Percentiles rank a stretch among this genome's conserved stretches.
Conservation (phyloP, 768 basidiomycete species). For the Daedaleopsis nitida region DNA sequence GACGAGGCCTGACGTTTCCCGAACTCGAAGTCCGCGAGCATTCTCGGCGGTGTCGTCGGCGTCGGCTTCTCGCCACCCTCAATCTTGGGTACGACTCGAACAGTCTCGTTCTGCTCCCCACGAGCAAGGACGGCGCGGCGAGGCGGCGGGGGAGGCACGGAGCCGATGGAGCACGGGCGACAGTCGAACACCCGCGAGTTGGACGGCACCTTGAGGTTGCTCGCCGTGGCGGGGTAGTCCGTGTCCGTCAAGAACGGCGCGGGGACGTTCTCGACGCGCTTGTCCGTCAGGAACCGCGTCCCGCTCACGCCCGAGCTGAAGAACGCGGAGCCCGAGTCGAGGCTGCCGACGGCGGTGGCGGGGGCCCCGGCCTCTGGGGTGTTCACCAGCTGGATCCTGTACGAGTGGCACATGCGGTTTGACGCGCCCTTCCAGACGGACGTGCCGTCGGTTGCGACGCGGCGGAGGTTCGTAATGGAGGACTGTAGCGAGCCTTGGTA, state of each 20-base stretch:
- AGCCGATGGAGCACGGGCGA: background rate
- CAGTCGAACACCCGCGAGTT: background rate
- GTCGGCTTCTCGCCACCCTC: background rate
- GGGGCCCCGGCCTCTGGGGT: background rate
- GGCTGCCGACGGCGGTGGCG: background rate
- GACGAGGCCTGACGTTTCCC: background rate
- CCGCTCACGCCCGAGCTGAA: background rate
- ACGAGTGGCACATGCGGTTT: slow-evolving; percentile 4
- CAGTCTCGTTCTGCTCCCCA: background rate
- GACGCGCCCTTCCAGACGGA: background rate
- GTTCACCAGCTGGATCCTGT: background rate
- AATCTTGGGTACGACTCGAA: background rate
- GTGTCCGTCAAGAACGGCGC: background rate
- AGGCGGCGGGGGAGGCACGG: background rate
- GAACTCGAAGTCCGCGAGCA: background rate
- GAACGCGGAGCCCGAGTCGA: slow-evolving; percentile 3
- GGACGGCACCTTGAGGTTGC: background rate
- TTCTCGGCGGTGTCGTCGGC: background rate
- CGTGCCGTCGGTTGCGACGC: background rate
- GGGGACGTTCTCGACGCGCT: background rate
- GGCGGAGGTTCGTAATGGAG: background rate
- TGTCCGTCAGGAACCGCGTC: background rate
- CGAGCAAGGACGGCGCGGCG: background rate
- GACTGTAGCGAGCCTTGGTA: slow-evolving; percentile 3
- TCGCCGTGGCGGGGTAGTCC: background rate